phyloP scores from a whole-genome alignment of 2,329 filamentous ascomycete genomes.

The Tolypocladium pustulatum region DNA sequence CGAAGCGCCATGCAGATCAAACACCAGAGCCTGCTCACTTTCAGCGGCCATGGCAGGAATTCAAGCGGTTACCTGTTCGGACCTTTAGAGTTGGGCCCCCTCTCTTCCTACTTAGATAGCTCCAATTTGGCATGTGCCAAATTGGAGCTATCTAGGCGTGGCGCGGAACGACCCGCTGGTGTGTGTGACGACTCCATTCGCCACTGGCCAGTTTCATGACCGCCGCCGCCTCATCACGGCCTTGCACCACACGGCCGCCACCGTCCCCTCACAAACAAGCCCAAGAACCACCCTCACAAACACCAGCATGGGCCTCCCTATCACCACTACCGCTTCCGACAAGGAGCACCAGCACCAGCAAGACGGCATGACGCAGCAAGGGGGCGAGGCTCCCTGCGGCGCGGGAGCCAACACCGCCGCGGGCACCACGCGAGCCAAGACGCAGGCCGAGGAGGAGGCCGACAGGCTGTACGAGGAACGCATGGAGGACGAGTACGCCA shows the following conservation, averaged over 20 bases:
- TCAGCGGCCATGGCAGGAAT: too few relatives aligned
- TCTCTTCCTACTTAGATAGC: too few relatives aligned
- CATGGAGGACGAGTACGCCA: constrained; percentile 47
- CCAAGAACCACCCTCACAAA: not conserved
- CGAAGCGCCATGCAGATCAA: too few relatives aligned
- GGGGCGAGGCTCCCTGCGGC: constrained; percentile 14
- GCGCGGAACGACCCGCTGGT: not conserved
- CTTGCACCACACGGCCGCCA: not conserved
- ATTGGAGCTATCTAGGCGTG: too few relatives aligned
- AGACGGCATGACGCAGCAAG: not conserved
- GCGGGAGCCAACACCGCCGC: constrained; percentile 40
- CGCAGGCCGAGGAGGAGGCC: constrained; percentile 36
- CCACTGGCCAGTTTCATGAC: not conserved
- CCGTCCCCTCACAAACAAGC: not conserved
- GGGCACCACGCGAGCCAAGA: constrained; percentile 34
- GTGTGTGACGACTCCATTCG: not conserved
- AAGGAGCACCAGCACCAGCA: not conserved
- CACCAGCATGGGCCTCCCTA: not conserved
- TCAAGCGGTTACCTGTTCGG: too few relatives aligned
- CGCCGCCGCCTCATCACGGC: not conserved
- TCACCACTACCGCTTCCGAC: not conserved
- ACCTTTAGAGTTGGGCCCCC: too few relatives aligned
- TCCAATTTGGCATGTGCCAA: too few relatives aligned
- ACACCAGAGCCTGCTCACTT: too few relatives aligned
- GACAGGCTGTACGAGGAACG: constrained; percentile 39